These are phyloP conservation scores for Xylogone sp. DNA, from an alignment of 2,329 filamentous ascomycete species.

Conservation along the genomic window DNA sequence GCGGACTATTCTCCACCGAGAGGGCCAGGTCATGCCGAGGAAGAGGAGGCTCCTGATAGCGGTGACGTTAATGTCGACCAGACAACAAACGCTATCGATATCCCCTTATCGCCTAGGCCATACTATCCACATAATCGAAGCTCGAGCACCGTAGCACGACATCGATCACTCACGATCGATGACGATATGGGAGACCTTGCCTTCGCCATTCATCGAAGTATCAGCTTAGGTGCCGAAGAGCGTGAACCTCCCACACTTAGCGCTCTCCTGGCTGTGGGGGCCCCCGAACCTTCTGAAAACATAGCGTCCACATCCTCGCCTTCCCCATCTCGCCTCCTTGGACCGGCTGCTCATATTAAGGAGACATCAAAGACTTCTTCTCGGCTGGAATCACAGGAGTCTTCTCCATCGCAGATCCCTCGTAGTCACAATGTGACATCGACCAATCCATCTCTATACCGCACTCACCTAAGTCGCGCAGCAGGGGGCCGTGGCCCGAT, in stretches of 20 bases:
- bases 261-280: slow-evolving; percentile 49
- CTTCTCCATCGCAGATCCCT: slow-evolving; percentile 18
- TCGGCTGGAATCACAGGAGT: slow-evolving; percentile 21
- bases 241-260: slow-evolving; percentile 63
- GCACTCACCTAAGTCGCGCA: slow-evolving; percentile 24
- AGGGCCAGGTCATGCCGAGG: slow-evolving; percentile 12
- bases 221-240: slow-evolving; percentile 64
- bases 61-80: slow-evolving; percentile 18
- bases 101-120: slow-evolving; percentile 65
- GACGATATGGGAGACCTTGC: slow-evolving; percentile 58
- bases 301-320: slow-evolving; percentile 26
- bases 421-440: slow-evolving; percentile 21
- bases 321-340: slow-evolving; percentile 26
- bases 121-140: slow-evolving; percentile 51
- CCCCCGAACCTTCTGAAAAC: slow-evolving; percentile 32
- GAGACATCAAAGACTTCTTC: slow-evolving; percentile 21
- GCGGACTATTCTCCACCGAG: slow-evolving; percentile 54
- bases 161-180: slow-evolving; percentile 49
- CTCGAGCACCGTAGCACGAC: slow-evolving; percentile 67
- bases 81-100: slow-evolving; percentile 59
- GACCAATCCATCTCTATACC: slow-evolving; percentile 23
- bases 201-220: slow-evolving; percentile 59
- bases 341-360: slow-evolving; percentile 26
- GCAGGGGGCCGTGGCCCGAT: slow-evolving; percentile 26
- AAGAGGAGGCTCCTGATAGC: slow-evolving; percentile 18